Conservation (phyloP, 2,329 filamentous ascomycete genomes). For the Lachnellula arida region DNA sequence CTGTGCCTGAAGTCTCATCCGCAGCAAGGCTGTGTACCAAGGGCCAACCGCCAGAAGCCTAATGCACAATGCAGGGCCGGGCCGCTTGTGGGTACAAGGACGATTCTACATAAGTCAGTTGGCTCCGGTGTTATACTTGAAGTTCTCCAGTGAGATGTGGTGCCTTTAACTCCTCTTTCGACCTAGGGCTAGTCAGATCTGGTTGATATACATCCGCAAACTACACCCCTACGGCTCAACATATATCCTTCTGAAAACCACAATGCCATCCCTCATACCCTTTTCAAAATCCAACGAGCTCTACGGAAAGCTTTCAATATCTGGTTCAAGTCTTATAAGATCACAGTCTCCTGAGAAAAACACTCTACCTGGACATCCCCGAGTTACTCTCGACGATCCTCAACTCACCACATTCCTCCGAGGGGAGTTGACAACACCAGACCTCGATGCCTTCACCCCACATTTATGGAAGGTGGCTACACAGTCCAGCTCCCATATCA, state of each 20-base stretch:
- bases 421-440: background rate
- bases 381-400: background rate
- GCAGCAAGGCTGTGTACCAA: background rate
- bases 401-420: background rate
- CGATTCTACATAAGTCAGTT: no score
- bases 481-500: conserved; percentile 1
- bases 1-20: background rate
- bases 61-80: background rate
- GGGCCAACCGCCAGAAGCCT: background rate
- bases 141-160: no score
- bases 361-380: background rate
- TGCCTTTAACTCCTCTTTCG: no score
- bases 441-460: background rate
- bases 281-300: background rate
- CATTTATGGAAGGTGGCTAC: background rate
- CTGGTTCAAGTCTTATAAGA: background rate
- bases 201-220: no score
- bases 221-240: no score
- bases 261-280: background rate
- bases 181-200: no score
- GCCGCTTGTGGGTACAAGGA: background rate
- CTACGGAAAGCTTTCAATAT: background rate
- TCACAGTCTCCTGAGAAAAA: background rate
- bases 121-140: no score
- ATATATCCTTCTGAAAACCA: no score